Evolutionary conservation across 352 stramenopile species (phyloP).

Genomic region (Phytopythium chamaehyphon): DNA sequence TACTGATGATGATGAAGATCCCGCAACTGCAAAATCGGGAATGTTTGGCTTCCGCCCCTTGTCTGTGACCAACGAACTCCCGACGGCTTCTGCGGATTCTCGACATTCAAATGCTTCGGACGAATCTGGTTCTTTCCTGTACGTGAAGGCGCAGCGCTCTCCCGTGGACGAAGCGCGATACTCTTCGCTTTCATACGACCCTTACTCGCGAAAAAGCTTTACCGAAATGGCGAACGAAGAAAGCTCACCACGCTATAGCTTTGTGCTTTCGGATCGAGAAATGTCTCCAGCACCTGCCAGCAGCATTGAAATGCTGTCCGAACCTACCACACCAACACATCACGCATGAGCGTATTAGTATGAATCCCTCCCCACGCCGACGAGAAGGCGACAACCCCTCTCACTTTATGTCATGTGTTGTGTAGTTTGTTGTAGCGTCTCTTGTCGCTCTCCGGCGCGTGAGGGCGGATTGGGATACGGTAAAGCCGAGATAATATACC

Average conservation of each 20-base stretch:
- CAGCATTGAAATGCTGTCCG: neutral
- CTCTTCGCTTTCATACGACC: slow-evolving; percentile 53
- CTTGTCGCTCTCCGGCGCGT: no score
- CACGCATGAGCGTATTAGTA: slow-evolving; percentile 9
- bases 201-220: slow-evolving; percentile 38
- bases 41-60: slow-evolving; percentile 41
- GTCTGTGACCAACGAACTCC: slow-evolving; percentile 34
- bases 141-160: slow-evolving; percentile 38
- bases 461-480: neutral
- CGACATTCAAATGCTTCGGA: slow-evolving; percentile 28
- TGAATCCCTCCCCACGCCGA: slow-evolving; percentile 1
- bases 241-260: slow-evolving; percentile 28
- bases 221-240: slow-evolving; percentile 25
- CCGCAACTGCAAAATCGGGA: slow-evolving; percentile 16
- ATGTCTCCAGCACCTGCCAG: slow-evolving; percentile 9
- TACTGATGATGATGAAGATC: slow-evolving; percentile 4
- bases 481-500: slow-evolving; percentile 3
- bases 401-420: no score
- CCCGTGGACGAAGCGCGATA: slow-evolving; percentile 25
- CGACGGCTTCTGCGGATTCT: slow-evolving; percentile 30
- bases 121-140: slow-evolving; percentile 47
- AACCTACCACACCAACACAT: slow-evolving; percentile 3
- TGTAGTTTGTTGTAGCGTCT: no score
- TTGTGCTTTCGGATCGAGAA: slow-evolving; percentile 28
- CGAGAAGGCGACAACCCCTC: slow-evolving; percentile 1